phyloP scores from a whole-genome alignment of 306 rosid species.

The Aeschynomene evenia region DNA sequence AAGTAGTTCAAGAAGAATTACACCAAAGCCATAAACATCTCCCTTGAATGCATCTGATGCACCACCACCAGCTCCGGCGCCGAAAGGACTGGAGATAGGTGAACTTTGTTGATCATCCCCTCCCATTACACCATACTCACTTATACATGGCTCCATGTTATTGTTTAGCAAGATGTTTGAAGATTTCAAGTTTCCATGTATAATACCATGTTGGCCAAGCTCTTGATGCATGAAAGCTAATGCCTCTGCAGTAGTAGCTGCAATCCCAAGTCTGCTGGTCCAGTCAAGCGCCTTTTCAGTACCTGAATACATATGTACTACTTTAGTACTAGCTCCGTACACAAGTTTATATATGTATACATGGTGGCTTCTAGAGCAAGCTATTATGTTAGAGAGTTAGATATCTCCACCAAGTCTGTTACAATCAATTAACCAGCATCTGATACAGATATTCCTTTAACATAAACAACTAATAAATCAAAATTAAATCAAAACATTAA shows the following conservation, averaged over 20 bases:
- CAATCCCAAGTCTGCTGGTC: constrained; percentile 62
- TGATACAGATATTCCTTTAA: too few relatives aligned
- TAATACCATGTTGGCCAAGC: constrained; percentile 52
- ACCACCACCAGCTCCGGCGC: not conserved
- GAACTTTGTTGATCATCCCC: constrained; percentile 30
- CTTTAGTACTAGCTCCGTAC: not conserved
- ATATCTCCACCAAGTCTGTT: too few relatives aligned
- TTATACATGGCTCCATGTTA: constrained; percentile 71
- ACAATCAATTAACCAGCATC: too few relatives aligned
- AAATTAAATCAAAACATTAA: too few relatives aligned
- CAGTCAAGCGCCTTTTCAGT: constrained; percentile 54
- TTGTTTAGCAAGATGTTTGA: constrained; percentile 68
- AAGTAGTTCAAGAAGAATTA: constrained; percentile 80
- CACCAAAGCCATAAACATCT: constrained; percentile 72
- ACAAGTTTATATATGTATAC: not conserved
- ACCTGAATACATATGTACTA: constrained; percentile 45
- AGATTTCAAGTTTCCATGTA: constrained; percentile 78
- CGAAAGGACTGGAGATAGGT: constrained; percentile 15
- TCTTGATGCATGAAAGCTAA: constrained; percentile 73
- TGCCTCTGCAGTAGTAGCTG: constrained; percentile 57
- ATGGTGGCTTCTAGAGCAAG: too few relatives aligned
- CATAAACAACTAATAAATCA: too few relatives aligned
- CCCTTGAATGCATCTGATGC: constrained; percentile 34
- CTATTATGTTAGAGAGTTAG: too few relatives aligned
- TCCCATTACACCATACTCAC: constrained; percentile 67